These are phyloP conservation scores for Eucommia ulmoides DNA, from an alignment of 257 asterid genomes.

Conservation along the genomic window DNA sequence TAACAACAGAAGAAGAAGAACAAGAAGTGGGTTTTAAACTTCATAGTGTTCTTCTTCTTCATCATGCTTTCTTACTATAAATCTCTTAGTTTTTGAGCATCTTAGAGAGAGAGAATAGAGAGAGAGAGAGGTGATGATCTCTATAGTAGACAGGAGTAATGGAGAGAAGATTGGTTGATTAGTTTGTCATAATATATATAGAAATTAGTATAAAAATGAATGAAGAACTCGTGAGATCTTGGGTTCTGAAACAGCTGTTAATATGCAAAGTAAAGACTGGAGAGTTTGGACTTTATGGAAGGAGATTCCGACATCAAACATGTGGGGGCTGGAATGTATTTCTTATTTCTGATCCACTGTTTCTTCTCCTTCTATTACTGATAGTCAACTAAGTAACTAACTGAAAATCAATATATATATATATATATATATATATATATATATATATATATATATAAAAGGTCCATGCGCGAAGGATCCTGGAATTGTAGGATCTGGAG, in stretches of 20 bases:
- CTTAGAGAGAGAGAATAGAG: conserved; percentile 1
- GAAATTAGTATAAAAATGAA: neutral
- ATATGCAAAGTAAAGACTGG: conserved; percentile 26
- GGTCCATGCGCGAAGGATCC: no score
- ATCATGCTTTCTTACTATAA: no score
- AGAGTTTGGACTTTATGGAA: conserved; percentile 44
- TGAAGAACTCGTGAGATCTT: conserved; percentile 47
- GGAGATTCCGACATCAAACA: conserved; percentile 54
- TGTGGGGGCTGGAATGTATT: conserved; percentile 71
- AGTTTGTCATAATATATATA: conserved; percentile 14
- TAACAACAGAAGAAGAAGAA: conserved; percentile 16
- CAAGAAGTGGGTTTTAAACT: conserved; percentile 14
- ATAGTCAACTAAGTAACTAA: conserved; percentile 20
- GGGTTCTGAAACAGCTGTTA: conserved; percentile 61
- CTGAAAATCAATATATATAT: no score
- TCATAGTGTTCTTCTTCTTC: conserved; percentile 21
- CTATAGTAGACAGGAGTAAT: conserved; percentile 12
- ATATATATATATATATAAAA: no score
- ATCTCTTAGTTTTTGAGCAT: conserved; percentile 16
- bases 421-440: no score
- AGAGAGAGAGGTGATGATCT: conserved; percentile 23
- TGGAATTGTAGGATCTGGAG: no score
- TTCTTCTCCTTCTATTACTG: conserved; percentile 16
- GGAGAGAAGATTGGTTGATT: conserved; percentile 18
- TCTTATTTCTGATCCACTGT: conserved; percentile 11